Conservation (phyloP, 2,329 filamentous ascomycete genomes). For the Pseudopyricularia javanii region DNA sequence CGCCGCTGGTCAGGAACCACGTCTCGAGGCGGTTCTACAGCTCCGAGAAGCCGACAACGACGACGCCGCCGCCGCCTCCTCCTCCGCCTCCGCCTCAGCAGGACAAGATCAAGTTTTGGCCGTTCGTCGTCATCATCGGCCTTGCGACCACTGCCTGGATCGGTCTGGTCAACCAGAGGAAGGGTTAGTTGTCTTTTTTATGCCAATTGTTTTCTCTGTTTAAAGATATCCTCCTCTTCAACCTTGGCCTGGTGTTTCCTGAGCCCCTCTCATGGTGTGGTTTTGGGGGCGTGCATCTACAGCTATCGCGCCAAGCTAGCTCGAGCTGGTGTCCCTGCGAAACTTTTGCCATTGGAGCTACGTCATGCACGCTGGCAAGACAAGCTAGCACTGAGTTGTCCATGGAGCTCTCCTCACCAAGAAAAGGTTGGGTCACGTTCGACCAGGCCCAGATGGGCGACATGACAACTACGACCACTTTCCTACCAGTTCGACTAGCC, state of each 20-base stretch:
- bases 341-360: neutral
- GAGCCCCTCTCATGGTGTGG: too few species aligned
- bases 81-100: constrained; percentile 5
- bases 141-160: constrained; percentile 36
- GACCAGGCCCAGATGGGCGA: too few species aligned
- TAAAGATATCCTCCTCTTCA: too few species aligned
- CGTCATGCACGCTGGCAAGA: neutral
- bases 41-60: constrained; percentile 7
- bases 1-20: neutral
- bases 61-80: constrained; percentile 8
- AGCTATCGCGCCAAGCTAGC: neutral
- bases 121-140: constrained; percentile 37
- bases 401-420: too few species aligned
- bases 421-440: too few species aligned
- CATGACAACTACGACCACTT: too few species aligned
- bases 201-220: too few species aligned
- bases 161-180: constrained; percentile 34
- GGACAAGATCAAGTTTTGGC: constrained; percentile 40
- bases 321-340: neutral
- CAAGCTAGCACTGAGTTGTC: neutral
- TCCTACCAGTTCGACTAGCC: too few species aligned
- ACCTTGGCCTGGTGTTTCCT: too few species aligned
- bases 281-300: neutral
- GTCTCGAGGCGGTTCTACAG: constrained; percentile 8
- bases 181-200: constrained; percentile 24